These are phyloP conservation scores for Tolypocladium album DNA, from an alignment of 2,329 filamentous ascomycete genomes.

Conservation along the genomic window DNA sequence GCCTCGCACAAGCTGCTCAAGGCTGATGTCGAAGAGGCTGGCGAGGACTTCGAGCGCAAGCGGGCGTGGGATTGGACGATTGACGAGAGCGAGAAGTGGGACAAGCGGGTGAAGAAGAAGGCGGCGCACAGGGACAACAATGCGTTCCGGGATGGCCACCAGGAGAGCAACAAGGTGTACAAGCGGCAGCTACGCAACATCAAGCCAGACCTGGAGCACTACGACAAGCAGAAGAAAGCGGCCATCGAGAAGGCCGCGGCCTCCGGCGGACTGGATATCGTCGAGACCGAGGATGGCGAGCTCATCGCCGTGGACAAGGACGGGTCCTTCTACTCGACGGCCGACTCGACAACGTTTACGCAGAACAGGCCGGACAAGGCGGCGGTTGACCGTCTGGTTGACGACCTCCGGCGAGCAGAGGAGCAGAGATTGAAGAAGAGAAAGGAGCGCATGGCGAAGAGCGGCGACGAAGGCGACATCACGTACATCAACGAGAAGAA, in stretches of 20 bases:
- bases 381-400: constrained; percentile 78
- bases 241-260: constrained; percentile 78
- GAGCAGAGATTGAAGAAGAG: constrained; percentile 78
- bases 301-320: constrained; percentile 88
- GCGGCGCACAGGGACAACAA: constrained; percentile 70
- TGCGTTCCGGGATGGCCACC: constrained; percentile 79
- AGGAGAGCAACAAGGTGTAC: constrained; percentile 86
- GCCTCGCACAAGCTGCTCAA: constrained; percentile 90
- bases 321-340: constrained; percentile 82
- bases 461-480: constrained; percentile 80
- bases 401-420: constrained; percentile 80
- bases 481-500: constrained; percentile 99
- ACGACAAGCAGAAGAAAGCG: constrained; percentile 75
- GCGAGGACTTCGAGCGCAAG: constrained; percentile 94
- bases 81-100: constrained; percentile 91
- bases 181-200: constrained; percentile 78
- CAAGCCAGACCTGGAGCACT: constrained; percentile 67
- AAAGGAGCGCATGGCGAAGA: constrained; percentile 63
- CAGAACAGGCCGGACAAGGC: constrained; percentile 82
- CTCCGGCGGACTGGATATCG: constrained; percentile 77
- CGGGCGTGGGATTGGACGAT: constrained; percentile 98
- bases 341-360: constrained; percentile 69
- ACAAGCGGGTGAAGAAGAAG: constrained; percentile 81
- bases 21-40: constrained; percentile 73
- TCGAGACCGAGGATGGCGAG: constrained; percentile 92